Conservation (phyloP, 495 filamentous ascomycete genomes). For the Aspergillus cavernicola region DNA sequence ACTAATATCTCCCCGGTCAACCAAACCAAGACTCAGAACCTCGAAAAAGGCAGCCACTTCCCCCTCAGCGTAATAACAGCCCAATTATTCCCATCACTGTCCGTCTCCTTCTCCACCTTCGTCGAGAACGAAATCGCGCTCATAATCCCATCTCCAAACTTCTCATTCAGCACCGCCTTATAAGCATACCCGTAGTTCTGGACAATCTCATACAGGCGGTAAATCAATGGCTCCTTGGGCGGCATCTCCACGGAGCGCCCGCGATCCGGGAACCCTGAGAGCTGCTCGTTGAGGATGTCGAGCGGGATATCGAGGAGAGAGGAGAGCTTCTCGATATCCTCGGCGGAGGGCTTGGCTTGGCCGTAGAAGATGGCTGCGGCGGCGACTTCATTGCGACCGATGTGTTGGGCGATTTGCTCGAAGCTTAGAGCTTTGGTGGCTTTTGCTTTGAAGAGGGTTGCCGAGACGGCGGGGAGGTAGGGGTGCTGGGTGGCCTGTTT, state of each 20-base stretch:
- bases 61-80: constrained; percentile 87
- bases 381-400: constrained; percentile 86
- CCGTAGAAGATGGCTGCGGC: constrained; percentile 94
- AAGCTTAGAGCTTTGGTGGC: constrained; percentile 71
- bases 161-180: constrained; percentile 96
- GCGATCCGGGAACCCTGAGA: constrained; percentile 75
- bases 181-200: constrained; percentile 98
- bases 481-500: constrained; percentile 39
- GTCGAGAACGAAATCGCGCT: constrained; percentile 91
- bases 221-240: constrained; percentile 89
- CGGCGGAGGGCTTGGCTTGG: constrained; percentile 73
- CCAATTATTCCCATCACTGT: constrained; percentile 77
- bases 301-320: constrained; percentile 60
- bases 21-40: not conserved
- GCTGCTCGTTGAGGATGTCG: constrained; percentile 54
- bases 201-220: constrained; percentile 92
- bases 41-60: constrained; percentile 66
- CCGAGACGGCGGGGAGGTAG: constrained; percentile 63
- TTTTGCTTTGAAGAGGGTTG: constrained; percentile 83
- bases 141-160: constrained; percentile 99
- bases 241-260: constrained; percentile 89
- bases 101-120: constrained; percentile 93
- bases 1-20: too few species aligned
- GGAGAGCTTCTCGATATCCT: constrained; percentile 73
- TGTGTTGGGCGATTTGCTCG: constrained; percentile 67